A percentile compares a stretch with the other conserved stretches of the same genome.
These are phyloP conservation scores for Fusarium sulawesiense DNA, from an alignment of 2,329 filamentous ascomycete genomes.

Conservation along the genomic window DNA sequence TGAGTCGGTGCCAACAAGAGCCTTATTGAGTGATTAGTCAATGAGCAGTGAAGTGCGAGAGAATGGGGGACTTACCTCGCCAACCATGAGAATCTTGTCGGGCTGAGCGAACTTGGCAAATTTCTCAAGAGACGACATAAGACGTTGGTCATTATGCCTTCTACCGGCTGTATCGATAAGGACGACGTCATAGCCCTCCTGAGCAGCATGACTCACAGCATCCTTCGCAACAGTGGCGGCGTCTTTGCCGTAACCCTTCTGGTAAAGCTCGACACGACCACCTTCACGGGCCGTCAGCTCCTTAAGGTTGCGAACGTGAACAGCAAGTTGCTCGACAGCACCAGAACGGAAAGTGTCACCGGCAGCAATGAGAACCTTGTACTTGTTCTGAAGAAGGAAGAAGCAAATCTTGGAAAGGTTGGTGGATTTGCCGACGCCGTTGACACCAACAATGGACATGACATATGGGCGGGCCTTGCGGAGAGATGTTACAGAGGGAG, in stretches of 20 bases:
- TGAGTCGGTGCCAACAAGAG: slow-evolving; percentile 93
- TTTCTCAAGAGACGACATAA: slow-evolving; percentile 97
- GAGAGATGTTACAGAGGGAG: slow-evolving; percentile 72
- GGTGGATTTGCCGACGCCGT: slow-evolving; percentile 97
- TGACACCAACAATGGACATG: slow-evolving; percentile 97
- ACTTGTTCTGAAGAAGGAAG: slow-evolving; percentile 97
- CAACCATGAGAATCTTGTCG: slow-evolving; percentile 98
- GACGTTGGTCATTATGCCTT: slow-evolving; percentile 91
- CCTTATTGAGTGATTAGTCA: slow-evolving; percentile 55
- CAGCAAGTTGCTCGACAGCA: slow-evolving; percentile 94
- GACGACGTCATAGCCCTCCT: slow-evolving; percentile 87
- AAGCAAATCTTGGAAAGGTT: slow-evolving; percentile 98
- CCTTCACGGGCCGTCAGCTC: slow-evolving; percentile 88
- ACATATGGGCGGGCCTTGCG: slow-evolving; percentile 84
- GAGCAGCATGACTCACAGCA: slow-evolving; percentile 82
- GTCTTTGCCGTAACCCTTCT: slow-evolving; percentile 98
- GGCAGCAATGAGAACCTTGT: slow-evolving; percentile 92
- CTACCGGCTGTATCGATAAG: slow-evolving; percentile 96
- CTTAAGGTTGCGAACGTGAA: slow-evolving; percentile 92
- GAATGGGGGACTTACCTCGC: slow-evolving; percentile 56
- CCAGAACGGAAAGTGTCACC: slow-evolving; percentile 98
- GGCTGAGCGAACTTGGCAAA: slow-evolving; percentile 96
- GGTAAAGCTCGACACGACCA: slow-evolving; percentile 88
- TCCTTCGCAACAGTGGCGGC: slow-evolving; percentile 95
- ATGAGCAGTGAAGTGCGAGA: too few relatives aligned